A percentile compares a stretch with the other conserved stretches of the same genome.
Conservation (phyloP, 2,329 filamentous ascomycete genomes). For the Drechslera avenae region DNA sequence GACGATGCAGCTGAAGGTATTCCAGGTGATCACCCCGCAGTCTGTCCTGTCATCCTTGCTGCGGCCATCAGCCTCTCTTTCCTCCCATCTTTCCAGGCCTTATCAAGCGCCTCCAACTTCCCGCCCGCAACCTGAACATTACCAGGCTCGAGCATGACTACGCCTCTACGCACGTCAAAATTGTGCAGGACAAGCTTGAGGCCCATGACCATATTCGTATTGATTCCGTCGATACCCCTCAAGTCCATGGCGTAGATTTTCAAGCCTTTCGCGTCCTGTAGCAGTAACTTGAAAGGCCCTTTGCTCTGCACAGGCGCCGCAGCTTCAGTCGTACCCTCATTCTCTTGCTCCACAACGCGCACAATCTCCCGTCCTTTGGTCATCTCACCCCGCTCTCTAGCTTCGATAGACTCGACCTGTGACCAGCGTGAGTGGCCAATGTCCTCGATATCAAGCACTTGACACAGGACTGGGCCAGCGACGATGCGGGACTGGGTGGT, state of each 20-base stretch:
- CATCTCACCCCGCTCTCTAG: constrained; percentile 72
- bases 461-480: constrained; percentile 69
- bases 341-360: constrained; percentile 64
- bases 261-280: constrained; percentile 76
- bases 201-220: constrained; percentile 73
- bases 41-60: constrained; percentile 42
- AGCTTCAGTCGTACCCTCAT: constrained; percentile 43
- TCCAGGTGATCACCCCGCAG: neutral
- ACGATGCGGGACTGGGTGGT: constrained; percentile 64
- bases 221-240: constrained; percentile 66
- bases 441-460: constrained; percentile 87
- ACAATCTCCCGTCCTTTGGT: constrained; percentile 82
- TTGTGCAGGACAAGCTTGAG: constrained; percentile 76
- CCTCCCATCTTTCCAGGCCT: constrained; percentile 73
- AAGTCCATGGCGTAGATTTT: constrained; percentile 77
- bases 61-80: constrained; percentile 70
- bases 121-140: constrained; percentile 79
- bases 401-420: constrained; percentile 82
- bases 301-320: constrained; percentile 35
- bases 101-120: constrained; percentile 81
- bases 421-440: constrained; percentile 80
- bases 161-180: constrained; percentile 72
- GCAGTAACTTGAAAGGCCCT: constrained; percentile 78
- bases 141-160: constrained; percentile 75
- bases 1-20: neutral